Conservation (phyloP, 2,329 filamentous ascomycete species). For the Penicillium sp. region DNA sequence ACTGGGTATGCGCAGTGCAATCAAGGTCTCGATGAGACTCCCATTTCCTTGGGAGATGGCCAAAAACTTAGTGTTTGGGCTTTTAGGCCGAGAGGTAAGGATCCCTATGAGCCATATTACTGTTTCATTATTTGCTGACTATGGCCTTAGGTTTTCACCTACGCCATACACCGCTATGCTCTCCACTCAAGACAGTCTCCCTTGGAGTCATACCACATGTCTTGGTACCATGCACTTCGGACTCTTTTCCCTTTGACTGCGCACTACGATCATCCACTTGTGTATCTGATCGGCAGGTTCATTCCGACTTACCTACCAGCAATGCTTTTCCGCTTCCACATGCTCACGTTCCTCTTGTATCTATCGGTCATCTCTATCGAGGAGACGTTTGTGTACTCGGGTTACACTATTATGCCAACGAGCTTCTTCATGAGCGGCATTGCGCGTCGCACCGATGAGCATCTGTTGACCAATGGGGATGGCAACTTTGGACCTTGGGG, state of each 20-base stretch:
- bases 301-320: constrained; percentile 54
- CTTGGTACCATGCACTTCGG: constrained; percentile 53
- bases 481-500: constrained; percentile 46
- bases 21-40: constrained; percentile 54
- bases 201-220: constrained; percentile 50
- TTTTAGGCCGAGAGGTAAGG: constrained; percentile 54
- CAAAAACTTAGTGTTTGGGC: constrained; percentile 49
- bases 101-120: neutral
- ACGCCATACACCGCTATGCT: constrained; percentile 65
- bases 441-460: constrained; percentile 52
- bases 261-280: constrained; percentile 55
- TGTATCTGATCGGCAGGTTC: constrained; percentile 51
- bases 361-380: constrained; percentile 52
- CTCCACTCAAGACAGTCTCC: constrained; percentile 56
- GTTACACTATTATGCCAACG: constrained; percentile 54
- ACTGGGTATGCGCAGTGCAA: constrained; percentile 49
- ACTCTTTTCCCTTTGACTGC: constrained; percentile 53
- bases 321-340: constrained; percentile 53
- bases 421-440: constrained; percentile 55
- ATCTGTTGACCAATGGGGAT: constrained; percentile 46
- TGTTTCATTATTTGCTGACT: constrained; percentile 3
- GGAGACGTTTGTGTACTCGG: constrained; percentile 55
- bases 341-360: constrained; percentile 55
- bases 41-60: constrained; percentile 58
- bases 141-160: constrained; percentile 39